Conservation (phyloP, 2,329 filamentous ascomycete genomes). For the Akanthomyces dipterigenus region DNA sequence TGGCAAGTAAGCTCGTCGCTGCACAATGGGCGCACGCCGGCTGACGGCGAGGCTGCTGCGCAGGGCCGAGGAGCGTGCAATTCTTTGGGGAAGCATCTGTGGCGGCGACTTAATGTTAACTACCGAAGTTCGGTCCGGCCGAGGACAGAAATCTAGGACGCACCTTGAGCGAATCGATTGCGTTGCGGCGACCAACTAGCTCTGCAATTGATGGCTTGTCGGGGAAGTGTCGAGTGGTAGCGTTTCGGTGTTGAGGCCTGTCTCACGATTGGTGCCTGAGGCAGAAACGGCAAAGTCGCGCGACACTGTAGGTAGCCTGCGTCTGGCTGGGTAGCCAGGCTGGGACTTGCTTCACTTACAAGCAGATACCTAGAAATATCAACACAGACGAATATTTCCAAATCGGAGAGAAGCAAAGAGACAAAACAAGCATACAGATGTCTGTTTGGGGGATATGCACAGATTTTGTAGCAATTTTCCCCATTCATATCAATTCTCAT, state of each 20-base stretch:
- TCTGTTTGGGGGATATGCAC: no score
- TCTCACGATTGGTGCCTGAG: constrained; percentile 26
- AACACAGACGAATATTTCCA: no score
- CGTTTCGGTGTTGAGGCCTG: constrained; percentile 15
- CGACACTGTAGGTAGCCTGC: constrained; percentile 18
- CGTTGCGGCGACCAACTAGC: constrained; percentile 30
- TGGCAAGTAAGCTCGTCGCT: constrained; percentile 53
- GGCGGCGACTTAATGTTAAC: constrained; percentile 13
- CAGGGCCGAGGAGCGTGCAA: constrained; percentile 43
- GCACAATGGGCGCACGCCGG: constrained; percentile 45
- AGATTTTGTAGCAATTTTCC: not conserved
- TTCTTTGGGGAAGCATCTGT: constrained; percentile 57
- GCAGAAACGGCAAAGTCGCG: constrained; percentile 18
- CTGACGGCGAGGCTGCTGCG: constrained; percentile 38
- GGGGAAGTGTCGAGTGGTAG: constrained; percentile 21
- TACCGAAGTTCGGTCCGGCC: not conserved
- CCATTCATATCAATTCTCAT: not conserved
- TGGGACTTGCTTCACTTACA: not conserved
- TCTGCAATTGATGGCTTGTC: constrained; percentile 24
- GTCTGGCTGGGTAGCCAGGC: no score
- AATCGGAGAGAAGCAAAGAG: not conserved
- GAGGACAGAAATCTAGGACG: constrained; percentile 1
- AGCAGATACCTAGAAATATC: not conserved
- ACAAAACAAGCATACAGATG: not conserved
- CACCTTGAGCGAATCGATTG: constrained; percentile 27